phyloP scores from a whole-genome alignment of 202 grass and related monocot genomes.

The Brachypodium distachyon region DNA sequence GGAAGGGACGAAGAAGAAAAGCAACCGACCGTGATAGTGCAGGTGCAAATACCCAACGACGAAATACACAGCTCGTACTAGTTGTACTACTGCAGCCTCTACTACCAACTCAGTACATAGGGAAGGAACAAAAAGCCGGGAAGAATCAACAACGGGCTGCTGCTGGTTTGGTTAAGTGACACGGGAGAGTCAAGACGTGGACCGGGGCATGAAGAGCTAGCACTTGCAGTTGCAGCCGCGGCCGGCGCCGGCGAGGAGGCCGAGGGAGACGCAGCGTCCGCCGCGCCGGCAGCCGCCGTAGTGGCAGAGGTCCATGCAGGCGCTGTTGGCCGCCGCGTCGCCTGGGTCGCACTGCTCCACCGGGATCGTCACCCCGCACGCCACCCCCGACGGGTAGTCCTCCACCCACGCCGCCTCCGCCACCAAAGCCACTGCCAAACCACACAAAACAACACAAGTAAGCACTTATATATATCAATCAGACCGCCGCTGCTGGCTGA shows the following conservation, averaged over 20 bases:
- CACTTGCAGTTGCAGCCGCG: constrained; percentile 45
- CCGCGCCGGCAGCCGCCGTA: constrained; percentile 55
- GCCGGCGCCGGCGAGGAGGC: constrained; percentile 4
- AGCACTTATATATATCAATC: too few species aligned
- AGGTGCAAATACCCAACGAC: background rate
- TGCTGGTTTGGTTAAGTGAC: too few species aligned
- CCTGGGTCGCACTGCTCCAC: constrained; percentile 53
- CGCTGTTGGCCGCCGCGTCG: constrained; percentile 44
- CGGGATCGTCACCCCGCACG: constrained; percentile 45
- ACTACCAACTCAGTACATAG: background rate
- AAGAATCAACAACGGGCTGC: background rate
- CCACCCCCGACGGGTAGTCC: constrained; percentile 50
- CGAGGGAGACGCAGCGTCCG: constrained; percentile 39
- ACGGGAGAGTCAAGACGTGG: too few species aligned
- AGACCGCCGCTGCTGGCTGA: too few species aligned
- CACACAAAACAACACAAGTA: too few species aligned
- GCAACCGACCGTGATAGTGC: background rate
- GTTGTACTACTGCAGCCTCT: too few species aligned
- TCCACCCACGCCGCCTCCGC: constrained; percentile 49
- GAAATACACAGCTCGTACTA: background rate
- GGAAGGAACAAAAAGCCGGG: background rate
- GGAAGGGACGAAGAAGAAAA: background rate
- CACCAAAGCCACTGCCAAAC: background rate
- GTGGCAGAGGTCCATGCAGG: constrained; percentile 69
- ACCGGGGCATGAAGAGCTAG: too few species aligned